phyloP scores from a whole-genome alignment of 352 stramenopile genomes.

The Halophytophthora batemanensis region DNA sequence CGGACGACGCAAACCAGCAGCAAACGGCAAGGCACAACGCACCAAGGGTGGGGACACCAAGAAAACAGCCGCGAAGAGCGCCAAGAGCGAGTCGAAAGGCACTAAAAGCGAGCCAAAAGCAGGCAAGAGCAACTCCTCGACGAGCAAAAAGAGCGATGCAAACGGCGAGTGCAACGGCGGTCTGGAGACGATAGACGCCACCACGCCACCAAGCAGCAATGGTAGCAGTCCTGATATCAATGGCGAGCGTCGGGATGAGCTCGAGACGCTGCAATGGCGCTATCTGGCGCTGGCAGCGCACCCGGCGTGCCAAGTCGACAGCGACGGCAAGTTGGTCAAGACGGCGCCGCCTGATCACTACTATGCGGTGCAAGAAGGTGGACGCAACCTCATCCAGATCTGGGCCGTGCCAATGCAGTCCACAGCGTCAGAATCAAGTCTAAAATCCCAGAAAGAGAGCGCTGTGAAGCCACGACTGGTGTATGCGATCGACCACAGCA shows the following conservation, averaged over 20 bases:
- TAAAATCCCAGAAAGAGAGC: not conserved
- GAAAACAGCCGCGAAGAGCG: constrained; percentile 28
- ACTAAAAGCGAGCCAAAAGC: not conserved
- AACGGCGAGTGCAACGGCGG: constrained; percentile 1
- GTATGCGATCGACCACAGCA: constrained; percentile 72
- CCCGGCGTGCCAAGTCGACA: constrained; percentile 53
- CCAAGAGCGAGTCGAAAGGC: not conserved
- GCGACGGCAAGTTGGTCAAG: constrained; percentile 58
- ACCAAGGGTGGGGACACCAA: constrained; percentile 20
- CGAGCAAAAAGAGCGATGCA: not conserved
- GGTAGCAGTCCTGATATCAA: not conserved
- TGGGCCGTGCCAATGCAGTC: constrained; percentile 61
- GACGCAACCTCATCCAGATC: constrained; percentile 68
- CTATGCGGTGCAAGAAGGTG: constrained; percentile 53
- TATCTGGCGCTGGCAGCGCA: constrained; percentile 66
- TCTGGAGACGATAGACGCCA: constrained; percentile 10
- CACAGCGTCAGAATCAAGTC: constrained; percentile 2
- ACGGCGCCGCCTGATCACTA: constrained; percentile 71
- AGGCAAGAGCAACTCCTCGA: not conserved
- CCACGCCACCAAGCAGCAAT: constrained; percentile 5
- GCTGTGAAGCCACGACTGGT: constrained; percentile 47
- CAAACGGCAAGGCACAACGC: constrained; percentile 5
- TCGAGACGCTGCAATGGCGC: constrained; percentile 34
- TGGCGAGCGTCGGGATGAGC: too few species aligned
- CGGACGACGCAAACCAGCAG: constrained; percentile 2